Evolutionary conservation across 1,284 basidiomycete genomes (phyloP).

Genomic region (Lentinula novae-zelandiae): DNA sequence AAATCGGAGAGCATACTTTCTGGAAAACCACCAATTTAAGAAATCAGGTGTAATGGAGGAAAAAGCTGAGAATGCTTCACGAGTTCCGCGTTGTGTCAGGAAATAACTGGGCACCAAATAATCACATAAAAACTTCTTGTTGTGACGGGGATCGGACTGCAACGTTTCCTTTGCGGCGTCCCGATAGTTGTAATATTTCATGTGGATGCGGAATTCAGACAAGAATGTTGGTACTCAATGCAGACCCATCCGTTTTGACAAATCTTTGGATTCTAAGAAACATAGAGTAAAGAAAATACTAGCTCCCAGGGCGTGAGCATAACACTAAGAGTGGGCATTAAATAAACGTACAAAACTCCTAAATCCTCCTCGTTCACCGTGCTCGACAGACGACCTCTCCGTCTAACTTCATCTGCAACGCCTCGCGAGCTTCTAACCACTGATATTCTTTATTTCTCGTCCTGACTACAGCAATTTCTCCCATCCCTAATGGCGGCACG

Average conservation of each 20-base stretch:
- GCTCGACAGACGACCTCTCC: conserved; percentile 79
- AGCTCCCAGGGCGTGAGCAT: neutral
- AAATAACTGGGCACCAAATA: too few relatives aligned
- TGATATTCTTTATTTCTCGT: conserved; percentile 68
- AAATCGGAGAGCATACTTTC: too few relatives aligned
- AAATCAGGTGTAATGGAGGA: too few relatives aligned
- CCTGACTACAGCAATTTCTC: conserved; percentile 81
- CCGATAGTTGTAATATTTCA: too few relatives aligned
- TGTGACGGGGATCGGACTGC: too few relatives aligned
- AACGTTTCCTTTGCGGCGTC: too few relatives aligned
- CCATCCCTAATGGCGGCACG: conserved; percentile 74
- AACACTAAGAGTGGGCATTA: neutral
- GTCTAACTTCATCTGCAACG: conserved; percentile 55
- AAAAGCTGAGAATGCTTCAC: too few relatives aligned
- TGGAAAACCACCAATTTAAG: too few relatives aligned
- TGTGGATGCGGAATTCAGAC: too few relatives aligned
- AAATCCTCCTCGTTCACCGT: conserved; percentile 20
- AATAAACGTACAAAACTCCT: neutral
- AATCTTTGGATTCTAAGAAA: neutral
- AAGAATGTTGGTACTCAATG: too few relatives aligned
- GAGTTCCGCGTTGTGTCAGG: too few relatives aligned
- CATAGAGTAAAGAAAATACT: neutral
- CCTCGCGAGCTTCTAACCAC: conserved; percentile 72
- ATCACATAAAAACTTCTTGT: too few relatives aligned
- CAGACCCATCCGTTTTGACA: neutral